phyloP scores from a whole-genome alignment of 108 stramenopile genomes.

The Pseudonitzschia multiseries region DNA sequence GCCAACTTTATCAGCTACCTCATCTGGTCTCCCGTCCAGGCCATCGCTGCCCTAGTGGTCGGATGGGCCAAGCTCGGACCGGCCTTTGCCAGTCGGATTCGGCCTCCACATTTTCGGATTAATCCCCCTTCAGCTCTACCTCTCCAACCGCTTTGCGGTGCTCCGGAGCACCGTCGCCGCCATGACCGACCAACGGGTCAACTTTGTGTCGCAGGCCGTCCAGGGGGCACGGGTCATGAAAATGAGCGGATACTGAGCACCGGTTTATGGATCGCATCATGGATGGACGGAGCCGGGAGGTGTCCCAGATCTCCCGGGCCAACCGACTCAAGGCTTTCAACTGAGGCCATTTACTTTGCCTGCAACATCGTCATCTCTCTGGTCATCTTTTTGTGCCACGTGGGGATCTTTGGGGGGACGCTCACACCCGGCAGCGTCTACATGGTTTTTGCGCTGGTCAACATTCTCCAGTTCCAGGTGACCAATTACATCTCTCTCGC shows the following conservation, averaged over 20 bases:
- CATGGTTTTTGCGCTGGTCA: conserved; percentile 71
- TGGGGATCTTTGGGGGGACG: conserved; percentile 35
- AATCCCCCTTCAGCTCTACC: conserved; percentile 80
- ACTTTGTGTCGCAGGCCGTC: conserved; percentile 86
- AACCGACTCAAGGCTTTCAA: conserved; percentile 75
- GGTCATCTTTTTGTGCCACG: conserved; percentile 66
- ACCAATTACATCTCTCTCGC: conserved; percentile 85
- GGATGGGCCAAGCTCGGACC: conserved; percentile 72
- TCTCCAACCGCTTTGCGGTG: conserved; percentile 67
- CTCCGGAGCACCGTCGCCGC: conserved; percentile 73
- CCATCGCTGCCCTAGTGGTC: conserved; percentile 70
- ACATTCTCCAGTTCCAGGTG: conserved; percentile 83
- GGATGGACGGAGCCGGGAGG: conserved; percentile 58
- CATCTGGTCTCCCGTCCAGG: conserved; percentile 82
- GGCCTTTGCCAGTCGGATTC: conserved; percentile 84
- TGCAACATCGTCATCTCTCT: conserved; percentile 58
- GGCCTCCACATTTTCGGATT: conserved; percentile 72
- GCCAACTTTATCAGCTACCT: conserved; percentile 71
- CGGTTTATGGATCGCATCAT: conserved; percentile 70
- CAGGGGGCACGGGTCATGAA: conserved; percentile 86
- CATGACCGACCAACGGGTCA: conserved; percentile 87
- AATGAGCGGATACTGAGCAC: conserved; percentile 78
- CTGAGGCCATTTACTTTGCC: conserved; percentile 82
- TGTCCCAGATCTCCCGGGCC: conserved; percentile 64
- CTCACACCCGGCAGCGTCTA: conserved; percentile 70